These are phyloP conservation scores for Monosporascus sp. DNA, from an alignment of 2,329 filamentous ascomycete genomes.

Conservation along the genomic window DNA sequence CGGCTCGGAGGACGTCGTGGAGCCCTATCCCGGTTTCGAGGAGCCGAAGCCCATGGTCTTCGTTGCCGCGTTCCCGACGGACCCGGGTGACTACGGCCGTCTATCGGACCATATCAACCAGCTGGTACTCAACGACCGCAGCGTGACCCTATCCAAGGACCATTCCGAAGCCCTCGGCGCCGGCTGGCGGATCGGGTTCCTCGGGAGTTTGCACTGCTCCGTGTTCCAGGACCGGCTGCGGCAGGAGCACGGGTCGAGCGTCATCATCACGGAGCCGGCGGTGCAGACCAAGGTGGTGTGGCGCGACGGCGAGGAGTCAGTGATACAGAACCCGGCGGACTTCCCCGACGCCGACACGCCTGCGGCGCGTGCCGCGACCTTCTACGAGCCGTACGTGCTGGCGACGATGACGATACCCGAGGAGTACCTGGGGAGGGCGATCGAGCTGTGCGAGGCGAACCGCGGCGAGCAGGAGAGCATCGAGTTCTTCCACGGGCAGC, in stretches of 20 bases:
- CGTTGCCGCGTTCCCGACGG: slow-evolving; percentile 90
- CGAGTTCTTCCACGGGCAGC: slow-evolving; percentile 84
- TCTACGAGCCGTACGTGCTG: slow-evolving; percentile 51
- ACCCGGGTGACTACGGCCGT: slow-evolving; percentile 80
- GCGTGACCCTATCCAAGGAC: slow-evolving; percentile 90
- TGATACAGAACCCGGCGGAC: slow-evolving; percentile 80
- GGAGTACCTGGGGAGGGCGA: slow-evolving; percentile 89
- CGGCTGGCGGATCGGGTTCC: slow-evolving; percentile 88
- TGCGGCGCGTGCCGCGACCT: slow-evolving; percentile 37
- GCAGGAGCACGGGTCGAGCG: slow-evolving; percentile 88
- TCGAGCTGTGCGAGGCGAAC: slow-evolving; percentile 88
- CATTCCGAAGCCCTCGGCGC: slow-evolving; percentile 89
- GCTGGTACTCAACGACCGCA: slow-evolving; percentile 89
- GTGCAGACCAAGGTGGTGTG: slow-evolving; percentile 86
- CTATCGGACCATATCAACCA: slow-evolving; percentile 93
- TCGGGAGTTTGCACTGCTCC: slow-evolving; percentile 97
- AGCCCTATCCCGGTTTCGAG: slow-evolving; percentile 86
- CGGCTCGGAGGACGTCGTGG: slow-evolving; percentile 68
- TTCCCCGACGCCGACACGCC: slow-evolving; percentile 68
- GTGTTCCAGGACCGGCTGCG: slow-evolving; percentile 94
- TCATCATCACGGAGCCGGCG: slow-evolving; percentile 94
- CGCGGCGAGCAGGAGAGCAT: slow-evolving; percentile 82
- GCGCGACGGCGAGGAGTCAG: slow-evolving; percentile 67
- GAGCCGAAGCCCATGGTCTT: slow-evolving; percentile 99
- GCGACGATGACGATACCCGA: slow-evolving; percentile 88